A percentile compares a stretch with the other conserved stretches of the same genome.
Conservation (phyloP, 805 yeast species). For the Zygosaccharomyces pseudorouxii region DNA sequence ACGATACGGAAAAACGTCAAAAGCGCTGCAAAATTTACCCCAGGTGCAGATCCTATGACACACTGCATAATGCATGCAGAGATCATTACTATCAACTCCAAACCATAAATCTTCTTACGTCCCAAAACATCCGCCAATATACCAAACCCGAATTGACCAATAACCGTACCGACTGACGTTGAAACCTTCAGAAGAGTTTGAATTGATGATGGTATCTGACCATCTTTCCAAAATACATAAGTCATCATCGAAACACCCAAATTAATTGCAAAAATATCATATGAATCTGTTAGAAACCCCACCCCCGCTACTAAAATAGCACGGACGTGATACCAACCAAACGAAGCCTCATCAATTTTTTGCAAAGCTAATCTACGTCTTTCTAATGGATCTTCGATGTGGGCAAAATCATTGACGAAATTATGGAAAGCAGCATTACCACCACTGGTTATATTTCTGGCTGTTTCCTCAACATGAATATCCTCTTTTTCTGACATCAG, state of each 20-base stretch:
- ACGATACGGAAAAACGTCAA: conserved; percentile 65
- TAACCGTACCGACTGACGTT: conserved; percentile 89
- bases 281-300: conserved; percentile 89
- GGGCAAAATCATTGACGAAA: conserved; percentile 71
- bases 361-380: conserved; percentile 83
- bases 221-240: conserved; percentile 63
- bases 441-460: conserved; percentile 47
- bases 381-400: conserved; percentile 78
- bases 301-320: conserved; percentile 87
- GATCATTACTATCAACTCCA: conserved; percentile 81
- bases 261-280: conserved; percentile 88
- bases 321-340: conserved; percentile 79
- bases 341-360: conserved; percentile 72
- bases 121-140: conserved; percentile 75
- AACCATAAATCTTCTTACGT: conserved; percentile 83
- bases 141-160: conserved; percentile 88
- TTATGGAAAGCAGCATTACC: conserved; percentile 88
- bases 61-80: conserved; percentile 75
- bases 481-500: conserved; percentile 4
- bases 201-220: conserved; percentile 63
- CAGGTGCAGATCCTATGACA: conserved; percentile 65
- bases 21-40: conserved; percentile 67
- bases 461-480: conserved; percentile 17
- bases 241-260: conserved; percentile 75
- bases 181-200: conserved; percentile 76